Percentiles rank a stretch among this genome's conserved stretches.
Evolutionary conservation across 345 rosid species (phyloP).

Genomic region (Gynandropsis gynandra): DNA sequence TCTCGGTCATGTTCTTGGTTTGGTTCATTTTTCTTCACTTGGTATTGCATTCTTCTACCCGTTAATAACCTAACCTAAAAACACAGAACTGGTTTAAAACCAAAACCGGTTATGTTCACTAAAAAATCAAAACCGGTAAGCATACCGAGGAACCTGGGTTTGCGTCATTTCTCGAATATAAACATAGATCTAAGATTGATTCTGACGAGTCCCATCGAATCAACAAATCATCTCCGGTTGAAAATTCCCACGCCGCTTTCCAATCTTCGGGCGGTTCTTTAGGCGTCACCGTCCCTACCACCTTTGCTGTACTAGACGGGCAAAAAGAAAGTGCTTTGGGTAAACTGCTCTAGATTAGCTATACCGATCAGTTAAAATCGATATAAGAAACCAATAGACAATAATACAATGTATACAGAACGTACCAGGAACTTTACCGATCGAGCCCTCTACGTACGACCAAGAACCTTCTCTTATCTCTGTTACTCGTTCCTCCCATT

Average conservation of each 20-base stretch:
- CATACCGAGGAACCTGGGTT: conserved; percentile 43
- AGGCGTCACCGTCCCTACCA: conserved; percentile 72
- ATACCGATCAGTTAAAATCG: too few relatives aligned
- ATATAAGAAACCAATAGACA: too few relatives aligned
- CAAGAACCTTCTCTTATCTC: conserved; percentile 89
- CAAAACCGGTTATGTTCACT: too few relatives aligned
- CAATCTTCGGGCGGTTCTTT: conserved; percentile 49
- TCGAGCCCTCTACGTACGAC: conserved; percentile 80
- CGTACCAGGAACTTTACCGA: conserved; percentile 90
- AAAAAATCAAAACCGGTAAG: not conserved
- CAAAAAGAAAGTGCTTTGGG: conserved; percentile 12
- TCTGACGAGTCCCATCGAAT: conserved; percentile 42
- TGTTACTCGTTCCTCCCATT: conserved; percentile 59
- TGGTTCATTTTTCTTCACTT: conserved; percentile 16
- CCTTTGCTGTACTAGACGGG: conserved; percentile 78
- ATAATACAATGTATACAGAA: not conserved
- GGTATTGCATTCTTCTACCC: conserved; percentile 66
- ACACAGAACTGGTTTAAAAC: not conserved
- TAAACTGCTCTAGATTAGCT: not conserved
- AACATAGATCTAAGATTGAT: conserved; percentile 28
- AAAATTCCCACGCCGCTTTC: conserved; percentile 65
- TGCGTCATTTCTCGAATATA: conserved; percentile 34
- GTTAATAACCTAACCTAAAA: conserved; percentile 45
- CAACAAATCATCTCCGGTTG: conserved; percentile 70
- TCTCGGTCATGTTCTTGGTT: not conserved